phyloP scores from a whole-genome alignment of 1,284 basidiomycete species.

The Austroboletus novae-zelandiae region DNA sequence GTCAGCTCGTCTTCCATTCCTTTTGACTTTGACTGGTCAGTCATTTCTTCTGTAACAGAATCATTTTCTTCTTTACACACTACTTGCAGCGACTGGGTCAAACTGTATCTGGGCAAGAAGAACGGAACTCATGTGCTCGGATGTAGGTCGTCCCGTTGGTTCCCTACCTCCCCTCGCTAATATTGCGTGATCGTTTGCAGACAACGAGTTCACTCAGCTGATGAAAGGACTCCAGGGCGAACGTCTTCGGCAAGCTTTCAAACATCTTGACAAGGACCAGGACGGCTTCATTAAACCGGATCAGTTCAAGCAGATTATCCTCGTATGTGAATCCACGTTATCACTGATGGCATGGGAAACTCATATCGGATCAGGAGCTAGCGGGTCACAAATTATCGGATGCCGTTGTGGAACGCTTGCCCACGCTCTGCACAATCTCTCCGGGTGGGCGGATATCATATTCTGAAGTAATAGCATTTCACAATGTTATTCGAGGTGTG shows the following conservation, averaged over 20 bases:
- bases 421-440: conserved; percentile 83
- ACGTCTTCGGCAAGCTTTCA: conserved; percentile 91
- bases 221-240: conserved; percentile 98
- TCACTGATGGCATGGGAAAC: background rate
- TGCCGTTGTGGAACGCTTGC: conserved; percentile 83
- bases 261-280: conserved; percentile 81
- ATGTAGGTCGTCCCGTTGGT: conserved; percentile 54
- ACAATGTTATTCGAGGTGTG: conserved; percentile 85
- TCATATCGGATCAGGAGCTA: conserved; percentile 64
- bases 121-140: conserved; percentile 88
- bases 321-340: conserved; percentile 48
- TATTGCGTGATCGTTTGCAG: conserved; percentile 37
- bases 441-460: conserved; percentile 90
- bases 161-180: background rate
- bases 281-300: conserved; percentile 91
- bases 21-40: conserved; percentile 90
- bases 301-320: conserved; percentile 90
- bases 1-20: conserved; percentile 82
- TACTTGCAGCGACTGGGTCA: conserved; percentile 79
- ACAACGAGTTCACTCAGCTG: conserved; percentile 92
- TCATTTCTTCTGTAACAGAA: conserved; percentile 6
- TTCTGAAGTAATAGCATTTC: conserved; percentile 93
- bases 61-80: conserved; percentile 9
- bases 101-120: conserved; percentile 89
- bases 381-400: conserved; percentile 95